phyloP scores from a whole-genome alignment of 306 rosid species.

The Cicer chorassanicum region DNA sequence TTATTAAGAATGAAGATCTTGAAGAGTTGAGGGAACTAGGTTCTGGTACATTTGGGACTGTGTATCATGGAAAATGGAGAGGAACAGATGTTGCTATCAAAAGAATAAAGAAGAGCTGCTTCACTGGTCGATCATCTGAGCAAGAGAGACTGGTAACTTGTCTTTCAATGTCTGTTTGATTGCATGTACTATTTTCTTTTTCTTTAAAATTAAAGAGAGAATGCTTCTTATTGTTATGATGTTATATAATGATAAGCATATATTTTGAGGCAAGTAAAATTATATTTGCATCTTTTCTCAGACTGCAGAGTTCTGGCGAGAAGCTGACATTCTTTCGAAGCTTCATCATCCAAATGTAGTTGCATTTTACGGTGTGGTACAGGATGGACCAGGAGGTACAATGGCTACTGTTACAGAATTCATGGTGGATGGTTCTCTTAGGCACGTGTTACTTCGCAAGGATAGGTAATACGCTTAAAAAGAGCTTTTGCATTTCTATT shows the following conservation, averaged over 20 bases:
- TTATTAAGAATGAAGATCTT: slow-evolving; percentile 86
- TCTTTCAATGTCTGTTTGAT: slow-evolving; percentile 35
- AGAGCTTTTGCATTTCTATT: slow-evolving; percentile 41
- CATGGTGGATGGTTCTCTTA: slow-evolving; percentile 95
- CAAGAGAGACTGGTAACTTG: slow-evolving; percentile 83
- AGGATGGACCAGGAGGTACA: slow-evolving; percentile 92
- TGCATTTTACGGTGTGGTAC: slow-evolving; percentile 96
- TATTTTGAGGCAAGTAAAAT: slow-evolving; percentile 34
- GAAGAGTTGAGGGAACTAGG: slow-evolving; percentile 90
- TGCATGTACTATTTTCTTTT: slow-evolving; percentile 15
- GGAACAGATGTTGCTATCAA: slow-evolving; percentile 96
- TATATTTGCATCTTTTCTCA: slow-evolving; percentile 49
- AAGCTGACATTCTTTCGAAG: slow-evolving; percentile 96
- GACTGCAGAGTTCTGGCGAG: slow-evolving; percentile 93
- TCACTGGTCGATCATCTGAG: slow-evolving; percentile 85
- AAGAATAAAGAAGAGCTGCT: slow-evolving; percentile 95
- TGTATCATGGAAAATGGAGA: slow-evolving; percentile 95
- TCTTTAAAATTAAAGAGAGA: slow-evolving; percentile 26
- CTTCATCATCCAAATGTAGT: slow-evolving; percentile 99
- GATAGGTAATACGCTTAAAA: slow-evolving; percentile 65
- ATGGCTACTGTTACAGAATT: slow-evolving; percentile 87
- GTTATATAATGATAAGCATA: slow-evolving; percentile 10
- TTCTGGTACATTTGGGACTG: slow-evolving; percentile 95
- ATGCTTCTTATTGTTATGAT: slow-evolving; percentile 1
- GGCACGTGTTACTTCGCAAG: slow-evolving; percentile 86